Conservation (phyloP, 2,329 filamentous ascomycete genomes). For the Coniochaeta prunicola region DNA sequence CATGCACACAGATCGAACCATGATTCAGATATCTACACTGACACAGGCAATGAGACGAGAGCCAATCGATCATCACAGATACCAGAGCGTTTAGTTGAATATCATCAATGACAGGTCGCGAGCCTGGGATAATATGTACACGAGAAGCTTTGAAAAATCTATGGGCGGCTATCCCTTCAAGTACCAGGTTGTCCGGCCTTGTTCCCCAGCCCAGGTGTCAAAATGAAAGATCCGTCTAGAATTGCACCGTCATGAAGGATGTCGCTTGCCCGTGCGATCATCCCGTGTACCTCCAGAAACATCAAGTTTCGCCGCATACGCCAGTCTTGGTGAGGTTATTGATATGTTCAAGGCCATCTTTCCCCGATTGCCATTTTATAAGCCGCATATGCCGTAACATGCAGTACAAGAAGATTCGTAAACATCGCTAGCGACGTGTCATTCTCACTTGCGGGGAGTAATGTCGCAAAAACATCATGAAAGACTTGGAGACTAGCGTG, state of each 20-base stretch:
- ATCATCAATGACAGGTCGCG: background rate
- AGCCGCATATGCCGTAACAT: constrained; percentile 2
- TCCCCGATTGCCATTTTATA: background rate
- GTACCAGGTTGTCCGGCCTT: background rate
- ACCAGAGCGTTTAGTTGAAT: background rate
- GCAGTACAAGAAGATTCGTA: constrained; percentile 3
- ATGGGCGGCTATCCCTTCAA: background rate
- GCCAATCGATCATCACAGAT: background rate
- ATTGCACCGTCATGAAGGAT: background rate
- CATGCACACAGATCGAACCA: background rate
- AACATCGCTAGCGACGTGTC: constrained; percentile 7
- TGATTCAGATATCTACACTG: background rate
- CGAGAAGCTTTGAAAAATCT: background rate
- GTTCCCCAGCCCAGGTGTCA: background rate
- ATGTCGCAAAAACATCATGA: background rate
- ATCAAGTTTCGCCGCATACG: background rate
- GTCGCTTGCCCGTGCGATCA: background rate
- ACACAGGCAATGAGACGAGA: background rate
- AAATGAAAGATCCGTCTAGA: background rate
- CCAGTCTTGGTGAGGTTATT: background rate
- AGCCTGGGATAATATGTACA: background rate
- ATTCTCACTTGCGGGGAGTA: background rate
- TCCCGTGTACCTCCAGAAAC: background rate
- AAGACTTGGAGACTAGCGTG: background rate
- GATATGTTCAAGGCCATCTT: background rate